These are phyloP conservation scores for Hypoxylon sp. DNA, from an alignment of 2,329 filamentous ascomycete species.

Conservation along the genomic window DNA sequence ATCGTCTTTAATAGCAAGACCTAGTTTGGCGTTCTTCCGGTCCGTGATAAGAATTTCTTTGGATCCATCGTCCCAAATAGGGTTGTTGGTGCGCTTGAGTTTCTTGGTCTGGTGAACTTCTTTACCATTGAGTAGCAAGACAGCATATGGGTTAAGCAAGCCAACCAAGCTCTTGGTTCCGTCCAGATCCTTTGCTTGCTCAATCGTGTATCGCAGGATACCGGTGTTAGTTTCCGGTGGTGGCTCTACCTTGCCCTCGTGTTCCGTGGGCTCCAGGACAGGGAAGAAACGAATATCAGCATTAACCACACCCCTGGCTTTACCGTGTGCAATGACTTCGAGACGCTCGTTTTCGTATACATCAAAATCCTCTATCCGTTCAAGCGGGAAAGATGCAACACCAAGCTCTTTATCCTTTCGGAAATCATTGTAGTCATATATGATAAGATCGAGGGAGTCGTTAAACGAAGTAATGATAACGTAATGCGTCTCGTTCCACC, in stretches of 20 bases:
- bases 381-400: slow-evolving; percentile 85
- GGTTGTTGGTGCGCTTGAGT: slow-evolving; percentile 96
- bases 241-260: slow-evolving; percentile 84
- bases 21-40: slow-evolving; percentile 89
- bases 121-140: slow-evolving; percentile 90
- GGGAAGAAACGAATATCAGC: slow-evolving; percentile 96
- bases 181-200: slow-evolving; percentile 97
- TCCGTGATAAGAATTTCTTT: slow-evolving; percentile 98
- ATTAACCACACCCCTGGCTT: slow-evolving; percentile 83
- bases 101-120: slow-evolving; percentile 91
- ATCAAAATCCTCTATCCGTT: slow-evolving; percentile 81
- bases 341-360: slow-evolving; percentile 88
- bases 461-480: slow-evolving; percentile 93
- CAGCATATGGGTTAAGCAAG: slow-evolving; percentile 90
- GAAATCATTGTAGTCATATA: slow-evolving; percentile 95
- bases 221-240: slow-evolving; percentile 92
- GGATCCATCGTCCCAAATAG: slow-evolving; percentile 92
- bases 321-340: slow-evolving; percentile 87
- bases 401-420: slow-evolving; percentile 98
- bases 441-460: slow-evolving; percentile 85
- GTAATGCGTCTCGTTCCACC: slow-evolving; percentile 98
- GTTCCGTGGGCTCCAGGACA: slow-evolving; percentile 79
- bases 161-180: slow-evolving; percentile 93
- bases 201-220: slow-evolving; percentile 92
- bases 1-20: slow-evolving; percentile 95